A percentile compares a stretch with the other conserved stretches of the same genome.
Conservation (phyloP, 78 protist species). For the Isochrysis galbana region DNA sequence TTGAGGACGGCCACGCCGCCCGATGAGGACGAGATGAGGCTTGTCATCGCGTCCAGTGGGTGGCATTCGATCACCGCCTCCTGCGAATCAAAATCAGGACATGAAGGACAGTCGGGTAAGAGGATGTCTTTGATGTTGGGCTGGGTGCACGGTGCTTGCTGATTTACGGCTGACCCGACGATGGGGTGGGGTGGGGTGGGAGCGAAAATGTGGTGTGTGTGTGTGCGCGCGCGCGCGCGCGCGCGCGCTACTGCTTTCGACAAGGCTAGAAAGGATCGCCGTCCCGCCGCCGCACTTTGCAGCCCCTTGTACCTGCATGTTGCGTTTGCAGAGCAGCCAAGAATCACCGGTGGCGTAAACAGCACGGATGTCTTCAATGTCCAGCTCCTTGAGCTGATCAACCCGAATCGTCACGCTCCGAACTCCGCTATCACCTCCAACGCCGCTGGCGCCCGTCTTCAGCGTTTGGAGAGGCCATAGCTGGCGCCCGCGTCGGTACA, state of each 20-base stretch:
- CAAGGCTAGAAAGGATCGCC: no score
- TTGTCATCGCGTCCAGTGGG: not conserved
- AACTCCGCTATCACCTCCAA: not conserved
- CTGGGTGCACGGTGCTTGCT: no score
- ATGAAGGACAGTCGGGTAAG: no score
- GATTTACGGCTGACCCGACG: no score
- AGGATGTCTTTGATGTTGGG: no score
- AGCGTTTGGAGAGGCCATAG: not conserved
- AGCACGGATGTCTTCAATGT: not conserved
- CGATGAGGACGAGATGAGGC: not conserved
- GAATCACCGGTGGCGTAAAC: not conserved
- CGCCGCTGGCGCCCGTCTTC: not conserved
- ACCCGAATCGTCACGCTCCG: not conserved
- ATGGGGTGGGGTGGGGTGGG: no score
- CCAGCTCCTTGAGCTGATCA: not conserved
- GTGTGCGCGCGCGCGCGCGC: no score
- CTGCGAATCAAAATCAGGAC: no score
- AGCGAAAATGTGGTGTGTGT: no score
- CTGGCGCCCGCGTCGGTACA: not conserved
- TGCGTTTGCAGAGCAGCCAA: not conserved
- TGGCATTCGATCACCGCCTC: slow-evolving; percentile 4
- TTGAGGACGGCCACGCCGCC: not conserved
- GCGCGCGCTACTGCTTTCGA: no score
- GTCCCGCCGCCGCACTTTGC: no score
- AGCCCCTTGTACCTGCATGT: no score